Evolutionary conservation across 805 yeast species (phyloP), one percentile per base, ranked within the genome.

Genomic region (Candida glaebosa): DNA sequence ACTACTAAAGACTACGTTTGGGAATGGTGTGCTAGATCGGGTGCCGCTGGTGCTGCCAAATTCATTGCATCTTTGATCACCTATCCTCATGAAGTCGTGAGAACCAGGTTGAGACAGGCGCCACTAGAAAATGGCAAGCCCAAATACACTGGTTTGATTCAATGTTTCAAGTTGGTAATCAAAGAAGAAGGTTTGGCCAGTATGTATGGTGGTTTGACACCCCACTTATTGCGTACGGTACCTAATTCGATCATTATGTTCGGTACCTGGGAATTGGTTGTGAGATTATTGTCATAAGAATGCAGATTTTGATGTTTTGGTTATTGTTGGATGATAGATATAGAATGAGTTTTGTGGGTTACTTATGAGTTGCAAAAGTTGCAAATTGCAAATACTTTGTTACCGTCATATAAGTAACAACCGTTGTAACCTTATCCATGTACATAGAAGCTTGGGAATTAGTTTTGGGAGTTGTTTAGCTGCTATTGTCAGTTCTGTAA

Each of bases 171-270:
- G 56, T 69, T 89, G 22, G 80, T 93, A n/a, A 67, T 88, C 14
- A 86, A 83, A 54, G 96, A 93, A 57, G 99, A 93, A 66, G 99
- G 99, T 1, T 63, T 91, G 39, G 82, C 76, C 5, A 84, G 96
- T 9, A 85, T 93, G 88, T 93, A 93, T 60, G 96, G 99, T 42
- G 99, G 99, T 1, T 73, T 93, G 54, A 93, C 99, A 1, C 97
- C 99, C 3, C 99, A 93, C 65, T 69, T 93, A 55, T 76, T 93
- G 69, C 79, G 99, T 64, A 93, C 99, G 0, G 99, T 93, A 39
- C 99, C 99, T 3, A 93, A 93, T 65, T 86, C 96, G 56, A 89
- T 93, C 59, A 91, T 93, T 52, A 93, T 93, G 99, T 93, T 93
- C 70, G 99, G 99, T 35, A 90, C 98, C 3, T 93, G 98, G 98